Percentiles rank a stretch among this genome's conserved stretches.
Conservation (phyloP, 2,329 filamentous ascomycete genomes). For the Talaromyces sp. region DNA sequence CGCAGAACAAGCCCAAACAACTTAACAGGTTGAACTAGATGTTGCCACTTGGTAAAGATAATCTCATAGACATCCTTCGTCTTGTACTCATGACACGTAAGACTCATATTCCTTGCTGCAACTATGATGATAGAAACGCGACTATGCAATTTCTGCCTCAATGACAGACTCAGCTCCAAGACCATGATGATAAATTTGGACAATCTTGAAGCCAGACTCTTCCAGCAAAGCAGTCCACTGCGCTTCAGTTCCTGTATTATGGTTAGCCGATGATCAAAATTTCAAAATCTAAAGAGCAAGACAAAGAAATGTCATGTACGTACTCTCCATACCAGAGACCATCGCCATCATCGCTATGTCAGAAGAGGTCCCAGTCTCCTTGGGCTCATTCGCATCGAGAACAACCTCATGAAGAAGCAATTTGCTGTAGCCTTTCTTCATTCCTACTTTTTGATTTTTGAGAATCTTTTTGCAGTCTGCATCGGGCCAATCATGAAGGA, state of each 20-base stretch:
- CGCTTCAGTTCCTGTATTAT: slow-evolving; percentile 7
- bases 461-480: slow-evolving; percentile 34
- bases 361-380: slow-evolving; percentile 36
- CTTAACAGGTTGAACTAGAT: background rate
- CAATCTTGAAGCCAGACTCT: slow-evolving; percentile 28
- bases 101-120: background rate
- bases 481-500: slow-evolving; percentile 41
- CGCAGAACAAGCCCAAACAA: background rate
- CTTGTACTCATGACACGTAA: background rate
- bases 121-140: background rate
- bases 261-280: background rate
- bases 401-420: slow-evolving; percentile 33
- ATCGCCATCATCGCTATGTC: slow-evolving; percentile 19
- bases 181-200: slow-evolving; percentile 25
- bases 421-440: slow-evolving; percentile 31
- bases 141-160: slow-evolving; percentile 10
- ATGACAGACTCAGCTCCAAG: slow-evolving; percentile 16
- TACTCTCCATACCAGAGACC: slow-evolving; percentile 16
- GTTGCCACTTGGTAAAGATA: background rate
- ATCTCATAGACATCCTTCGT: background rate
- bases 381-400: slow-evolving; percentile 26
- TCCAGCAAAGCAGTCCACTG: slow-evolving; percentile 17
- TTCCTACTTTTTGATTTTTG: slow-evolving; percentile 23
- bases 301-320: background rate
- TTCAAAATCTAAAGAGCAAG: background rate